Evolutionary conservation across 805 yeast species (phyloP), one percentile per base, ranked within the genome.

Genomic region (Zygotorulaspora florentina): DNA sequence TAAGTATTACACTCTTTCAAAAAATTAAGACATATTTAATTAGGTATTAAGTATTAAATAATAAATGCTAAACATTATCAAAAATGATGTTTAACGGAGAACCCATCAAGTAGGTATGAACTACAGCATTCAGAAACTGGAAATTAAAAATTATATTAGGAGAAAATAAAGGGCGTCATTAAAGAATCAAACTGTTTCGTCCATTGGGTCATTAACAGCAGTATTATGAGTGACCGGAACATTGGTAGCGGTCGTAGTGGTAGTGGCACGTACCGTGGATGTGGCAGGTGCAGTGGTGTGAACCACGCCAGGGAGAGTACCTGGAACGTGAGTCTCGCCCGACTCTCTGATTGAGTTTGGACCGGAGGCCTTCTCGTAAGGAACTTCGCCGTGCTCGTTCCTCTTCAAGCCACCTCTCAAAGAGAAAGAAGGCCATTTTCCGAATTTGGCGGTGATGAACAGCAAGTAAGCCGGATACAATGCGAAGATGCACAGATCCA

Each of bases 401-500:
- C 38, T 25, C n/a, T 35, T 28, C 17, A 35, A 27, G 13, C 50
- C 52, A 18, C 50, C 51, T 29, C 47, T 48, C 48, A 45, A 46
- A 10, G 52, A 33, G 39, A 52, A 42, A 2, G 36, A 17, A 17
- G 55, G 55, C 45, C 52, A 47, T 6, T 38, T 40, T 17, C 58
- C 58, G 35, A 40, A 46, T 15, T 44, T 38, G 30, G 41, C 35
- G 35, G 50, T 40, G 17, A 52, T 37, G 40, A 54, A 46, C n/a
- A 58, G 38, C 35, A 63, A 53, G 36, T 62, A 54, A 15, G 67
- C 57, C 42, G 81, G 81, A 40, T 72, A 58, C 35, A 68, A 23
- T 43, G 65, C 68, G 57, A 75, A 76, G 45, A 67, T 62, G 36
- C 74, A 53, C 38, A 75, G 50, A 57, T 76, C 81, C 51, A 77